phyloP scores from a whole-genome alignment of 805 yeast genomes.

The Yamadazyma insecticola region DNA sequence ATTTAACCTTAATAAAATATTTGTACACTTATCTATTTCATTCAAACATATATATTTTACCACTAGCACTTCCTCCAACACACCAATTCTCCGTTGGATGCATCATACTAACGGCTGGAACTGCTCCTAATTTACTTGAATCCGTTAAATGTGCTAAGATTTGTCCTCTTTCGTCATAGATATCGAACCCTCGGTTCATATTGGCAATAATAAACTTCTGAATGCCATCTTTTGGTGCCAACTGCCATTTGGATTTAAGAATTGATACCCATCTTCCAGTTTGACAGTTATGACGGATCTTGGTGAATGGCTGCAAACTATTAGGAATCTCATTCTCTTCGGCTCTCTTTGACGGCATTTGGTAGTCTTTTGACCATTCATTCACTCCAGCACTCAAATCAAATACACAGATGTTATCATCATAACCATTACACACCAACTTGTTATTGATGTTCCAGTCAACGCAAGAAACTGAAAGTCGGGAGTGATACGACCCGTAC shows the following conservation, averaged over 20 bases:
- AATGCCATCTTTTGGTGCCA: conserved; percentile 59
- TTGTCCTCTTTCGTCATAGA: conserved; percentile 71
- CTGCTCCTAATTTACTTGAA: conserved; percentile 70
- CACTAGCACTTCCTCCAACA: conserved; percentile 92
- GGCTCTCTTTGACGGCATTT: conserved; percentile 3
- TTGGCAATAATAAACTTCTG: conserved; percentile 90
- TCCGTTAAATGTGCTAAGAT: conserved; percentile 72
- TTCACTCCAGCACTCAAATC: conserved; percentile 39
- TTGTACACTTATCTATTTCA: too few species aligned
- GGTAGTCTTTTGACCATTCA: conserved; percentile 16
- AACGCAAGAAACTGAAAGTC: conserved; percentile 78
- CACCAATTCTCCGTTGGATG: conserved; percentile 89
- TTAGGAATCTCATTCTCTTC: conserved; percentile 20
- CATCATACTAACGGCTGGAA: conserved; percentile 83
- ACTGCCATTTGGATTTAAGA: conserved; percentile 84
- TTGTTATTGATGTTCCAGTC: conserved; percentile 72
- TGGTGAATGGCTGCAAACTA: conserved; percentile 55
- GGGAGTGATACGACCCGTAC: conserved; percentile 60
- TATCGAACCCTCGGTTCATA: conserved; percentile 85
- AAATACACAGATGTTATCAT: conserved; percentile 74
- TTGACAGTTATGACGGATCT: conserved; percentile 86
- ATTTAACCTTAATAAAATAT: conserved; percentile 1
- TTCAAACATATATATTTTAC: conserved; percentile 68
- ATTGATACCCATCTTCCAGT: conserved; percentile 97
- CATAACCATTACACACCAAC: conserved; percentile 91